Evolutionary conservation across 2,329 filamentous ascomycete species (phyloP), one percentile per base, ranked within the genome.

Genomic region (Periconia sp.): DNA sequence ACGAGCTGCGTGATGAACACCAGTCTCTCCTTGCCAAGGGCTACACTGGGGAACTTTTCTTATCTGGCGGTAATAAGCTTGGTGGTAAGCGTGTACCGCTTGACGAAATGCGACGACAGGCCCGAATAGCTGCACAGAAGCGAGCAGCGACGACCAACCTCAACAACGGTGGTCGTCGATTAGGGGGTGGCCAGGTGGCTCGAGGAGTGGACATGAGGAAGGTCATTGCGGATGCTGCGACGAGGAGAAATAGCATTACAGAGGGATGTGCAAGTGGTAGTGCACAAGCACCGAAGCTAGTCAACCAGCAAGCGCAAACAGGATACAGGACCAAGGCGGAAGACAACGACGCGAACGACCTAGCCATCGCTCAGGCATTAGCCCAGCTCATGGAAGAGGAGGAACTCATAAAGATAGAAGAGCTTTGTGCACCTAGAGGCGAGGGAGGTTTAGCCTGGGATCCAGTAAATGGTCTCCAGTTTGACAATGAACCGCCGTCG

Each of bases 311-410:
- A 25, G 83, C 83, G 5, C 77, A 77, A 43, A 56, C 87, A 52
- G 89, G 90, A 0, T 92, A 95, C 73, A 82, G 80, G 47, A 96
- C 91, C 0, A 82, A 88, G 59, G 90, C 89, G 0, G 89, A 95
- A 54, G 88, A 95, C 65, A 90, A 96, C 41, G 86, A 91, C 56
- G 92, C 90, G 3, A 95, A 96, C 57, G 89, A 96, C 42, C 79
- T 82, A 17, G 92, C 92, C 4, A 95, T 96, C 48, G 84, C 90
- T 39, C 84, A 92, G 60, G 91, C 91, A 0, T 76, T 95, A 22
- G 91, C 89, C 74, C 92, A 96, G 59, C 76, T 96, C 13, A 86
- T 94, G 18, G 87, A 95, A 62, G 85, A 95, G 63, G 91, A 95
- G 49, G 80, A 84, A 52, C 70, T 75, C 53, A 57, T 63, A 34